Base-by-base conservation (phyloP, 1,139 yeast genomes). In the Citeromyces siamensis region DNA sequence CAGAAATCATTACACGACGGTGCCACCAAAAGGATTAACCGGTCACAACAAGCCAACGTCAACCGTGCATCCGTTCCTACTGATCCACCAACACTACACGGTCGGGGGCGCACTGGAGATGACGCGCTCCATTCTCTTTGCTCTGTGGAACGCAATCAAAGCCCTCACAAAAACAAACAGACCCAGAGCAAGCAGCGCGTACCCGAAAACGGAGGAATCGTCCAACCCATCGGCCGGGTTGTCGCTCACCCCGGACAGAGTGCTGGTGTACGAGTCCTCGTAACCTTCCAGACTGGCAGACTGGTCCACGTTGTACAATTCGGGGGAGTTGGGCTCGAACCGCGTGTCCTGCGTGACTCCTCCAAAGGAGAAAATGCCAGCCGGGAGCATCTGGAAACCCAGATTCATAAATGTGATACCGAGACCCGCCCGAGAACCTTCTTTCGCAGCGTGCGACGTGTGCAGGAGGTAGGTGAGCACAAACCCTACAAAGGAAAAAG, bases 371-470 rank as follows among this genome's bases (percentile, higher is more conserved):
- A 66, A 63, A 46, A 67, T 66, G 26, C 59, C 53, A 37, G 70
- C 62, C 1, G 95, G 94, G 26, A 79, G 64, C 60, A 85, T 66
- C 38, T 71, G 68, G 53, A 73, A 78, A 2, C 95, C 95, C 47
- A 78, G 76, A 44, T 81, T 73, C 35, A 88, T 64, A 46, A 93
- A 71, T 0, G 95, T 86, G 39, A 84, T 56, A 2, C 98, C 98
- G 39, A 90, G 62, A 1, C 99, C 99, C 10, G 90, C 83, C 42
- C 95, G 66, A 2, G 97, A 80, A 6, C 99, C 99, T 49, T 88
- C 90, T 52, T 85, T 85, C 4, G 97, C 95, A 5, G 97, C 97
- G 53, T 90, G 98, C 2, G 96, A 84, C 1, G 98, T 88, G 58
- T 90, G 98, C 39, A 93, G 63, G 36, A 90, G 62, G 55, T 88